phyloP scores from a whole-genome alignment of 1,139 yeast species.

The Hyphopichia burtonii region DNA sequence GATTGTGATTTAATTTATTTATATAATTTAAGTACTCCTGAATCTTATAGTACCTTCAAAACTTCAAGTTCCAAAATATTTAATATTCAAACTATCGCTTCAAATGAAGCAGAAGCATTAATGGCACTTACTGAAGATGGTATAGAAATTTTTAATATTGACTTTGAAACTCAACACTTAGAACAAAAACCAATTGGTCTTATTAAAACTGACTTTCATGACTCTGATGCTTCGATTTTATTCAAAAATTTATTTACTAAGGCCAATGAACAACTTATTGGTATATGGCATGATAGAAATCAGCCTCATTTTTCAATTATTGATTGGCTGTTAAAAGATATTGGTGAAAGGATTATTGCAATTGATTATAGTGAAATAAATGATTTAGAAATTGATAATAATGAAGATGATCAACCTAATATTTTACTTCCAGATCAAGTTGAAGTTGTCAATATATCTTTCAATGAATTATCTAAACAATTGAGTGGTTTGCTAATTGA shows the following conservation, averaged over 20 bases:
- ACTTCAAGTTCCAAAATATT: constrained; percentile 6
- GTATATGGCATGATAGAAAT: constrained; percentile 40
- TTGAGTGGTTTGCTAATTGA: constrained; percentile 15
- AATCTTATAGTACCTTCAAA: constrained; percentile 4
- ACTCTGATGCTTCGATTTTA: constrained; percentile 5
- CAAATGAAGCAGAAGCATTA: constrained; percentile 6
- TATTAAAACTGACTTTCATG: constrained; percentile 10
- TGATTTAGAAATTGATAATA: constrained; percentile 4
- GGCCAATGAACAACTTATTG: constrained; percentile 10
- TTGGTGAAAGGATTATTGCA: constrained; percentile 15
- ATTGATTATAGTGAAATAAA: constrained; percentile 14
- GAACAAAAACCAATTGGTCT: constrained; percentile 8
- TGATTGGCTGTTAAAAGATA: constrained; percentile 16
- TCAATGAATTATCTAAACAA: constrained; percentile 22
- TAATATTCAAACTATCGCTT: constrained; percentile 2
- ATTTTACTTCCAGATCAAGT: constrained; percentile 1
- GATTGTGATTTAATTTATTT: constrained; percentile 4
- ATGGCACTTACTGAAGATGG: constrained; percentile 16
- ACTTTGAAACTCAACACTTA: constrained; percentile 5
- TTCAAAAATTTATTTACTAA: constrained; percentile 13
- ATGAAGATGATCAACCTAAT: constrained; percentile 2
- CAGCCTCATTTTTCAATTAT: constrained; percentile 22
- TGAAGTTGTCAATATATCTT: constrained; percentile 18
- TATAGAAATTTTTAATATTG: constrained; percentile 15
- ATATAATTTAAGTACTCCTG: constrained; percentile 9